These are phyloP conservation scores for Suillus subaureus DNA, from an alignment of 768 basidiomycete genomes.

Conservation along the genomic window DNA sequence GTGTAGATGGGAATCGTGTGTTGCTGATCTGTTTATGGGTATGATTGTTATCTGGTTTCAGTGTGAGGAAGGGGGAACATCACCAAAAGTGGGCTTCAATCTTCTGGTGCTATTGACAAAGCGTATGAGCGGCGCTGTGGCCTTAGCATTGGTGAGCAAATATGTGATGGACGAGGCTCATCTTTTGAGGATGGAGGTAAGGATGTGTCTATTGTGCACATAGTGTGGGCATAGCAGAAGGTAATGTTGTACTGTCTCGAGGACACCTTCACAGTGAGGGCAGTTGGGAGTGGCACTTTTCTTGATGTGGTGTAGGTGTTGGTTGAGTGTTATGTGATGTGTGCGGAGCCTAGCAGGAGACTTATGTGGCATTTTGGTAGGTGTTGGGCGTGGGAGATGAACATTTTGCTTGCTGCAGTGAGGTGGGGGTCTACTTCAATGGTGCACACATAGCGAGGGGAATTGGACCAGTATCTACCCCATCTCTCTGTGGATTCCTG, in stretches of 20 bases:
- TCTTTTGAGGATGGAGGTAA: too few species aligned
- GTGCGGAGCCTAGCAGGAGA: slow-evolving; percentile 33
- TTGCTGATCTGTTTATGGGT: too few species aligned
- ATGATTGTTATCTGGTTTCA: neutral
- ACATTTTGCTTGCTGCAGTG: neutral
- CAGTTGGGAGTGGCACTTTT: slow-evolving; percentile 28
- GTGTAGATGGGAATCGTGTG: too few species aligned
- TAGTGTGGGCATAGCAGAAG: slow-evolving; percentile 30
- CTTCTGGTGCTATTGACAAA: neutral
- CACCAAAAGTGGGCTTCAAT: neutral
- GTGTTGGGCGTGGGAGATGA: slow-evolving; percentile 11
- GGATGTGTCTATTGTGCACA: neutral
- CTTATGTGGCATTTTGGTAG: slow-evolving; percentile 15
- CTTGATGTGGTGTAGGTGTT: slow-evolving; percentile 32
- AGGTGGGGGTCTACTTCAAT: neutral
- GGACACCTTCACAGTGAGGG: slow-evolving; percentile 19
- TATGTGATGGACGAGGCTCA: too few species aligned
- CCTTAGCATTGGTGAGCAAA: too few species aligned
- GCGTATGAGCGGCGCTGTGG: too few species aligned
- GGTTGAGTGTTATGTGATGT: slow-evolving; percentile 32
- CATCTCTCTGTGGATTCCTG: neutral
- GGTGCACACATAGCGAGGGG: neutral
- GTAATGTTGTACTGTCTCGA: slow-evolving; percentile 35
- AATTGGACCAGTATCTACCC: neutral
- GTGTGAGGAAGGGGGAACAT: neutral